Conservation (phyloP, 2,329 filamentous ascomycete genomes). For the Ophiostoma quercus region DNA sequence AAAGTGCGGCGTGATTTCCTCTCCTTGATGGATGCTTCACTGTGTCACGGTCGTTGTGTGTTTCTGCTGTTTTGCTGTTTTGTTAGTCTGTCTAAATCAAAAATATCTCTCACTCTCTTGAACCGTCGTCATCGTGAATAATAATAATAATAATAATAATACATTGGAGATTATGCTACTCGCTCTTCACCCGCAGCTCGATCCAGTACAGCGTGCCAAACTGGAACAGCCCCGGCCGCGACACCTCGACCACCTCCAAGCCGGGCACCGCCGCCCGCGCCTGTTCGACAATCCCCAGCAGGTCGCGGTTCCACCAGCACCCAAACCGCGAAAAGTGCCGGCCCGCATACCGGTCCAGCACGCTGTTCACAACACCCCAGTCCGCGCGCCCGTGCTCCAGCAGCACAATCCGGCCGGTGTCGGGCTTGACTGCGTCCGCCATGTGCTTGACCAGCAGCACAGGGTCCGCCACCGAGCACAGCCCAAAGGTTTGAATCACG, state of each 20-base stretch:
- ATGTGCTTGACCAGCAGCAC: conserved; percentile 49
- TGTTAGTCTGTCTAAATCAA: neutral
- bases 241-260: conserved; percentile 51
- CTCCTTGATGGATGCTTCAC: neutral
- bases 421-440: conserved; percentile 47
- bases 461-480: conserved; percentile 58
- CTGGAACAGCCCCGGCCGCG: conserved; percentile 49
- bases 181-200: conserved; percentile 46
- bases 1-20: conserved; percentile 4
- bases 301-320: conserved; percentile 65
- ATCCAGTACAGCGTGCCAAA: conserved; percentile 55
- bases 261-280: conserved; percentile 47
- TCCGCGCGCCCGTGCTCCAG: conserved; percentile 58
- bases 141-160: neutral
- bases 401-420: conserved; percentile 54
- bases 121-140: too few species aligned
- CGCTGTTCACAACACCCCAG: conserved; percentile 50
- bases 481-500: conserved; percentile 58
- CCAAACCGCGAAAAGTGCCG: conserved; percentile 56
- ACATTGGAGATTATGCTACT: neutral
- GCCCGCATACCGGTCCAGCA: conserved; percentile 51
- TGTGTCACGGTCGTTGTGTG: neutral
- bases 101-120: neutral
- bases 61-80: neutral
- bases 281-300: conserved; percentile 49